These are phyloP conservation scores for Podaxis rugospora DNA, from an alignment of 768 basidiomycete species.

Conservation along the genomic window DNA sequence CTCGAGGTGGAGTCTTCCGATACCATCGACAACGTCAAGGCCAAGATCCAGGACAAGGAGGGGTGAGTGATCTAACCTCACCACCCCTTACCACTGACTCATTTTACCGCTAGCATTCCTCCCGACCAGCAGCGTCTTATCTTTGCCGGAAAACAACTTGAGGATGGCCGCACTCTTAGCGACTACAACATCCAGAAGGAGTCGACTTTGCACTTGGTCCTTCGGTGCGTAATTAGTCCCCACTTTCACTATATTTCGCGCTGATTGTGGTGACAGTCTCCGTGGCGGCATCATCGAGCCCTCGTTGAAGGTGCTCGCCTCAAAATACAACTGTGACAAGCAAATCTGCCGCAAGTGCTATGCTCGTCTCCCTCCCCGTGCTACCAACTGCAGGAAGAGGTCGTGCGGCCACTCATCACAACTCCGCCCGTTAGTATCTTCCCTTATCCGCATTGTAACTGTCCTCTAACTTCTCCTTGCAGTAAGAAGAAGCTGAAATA, in stretches of 20 bases:
- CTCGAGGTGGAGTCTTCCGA: conserved; percentile 97
- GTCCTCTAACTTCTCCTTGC: conserved; percentile 12
- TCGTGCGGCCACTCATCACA: conserved; percentile 88
- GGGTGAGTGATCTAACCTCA: conserved; percentile 30
- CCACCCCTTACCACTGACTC: conserved; percentile 2
- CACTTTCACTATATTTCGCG: background rate
- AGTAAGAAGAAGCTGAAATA: conserved; percentile 98
- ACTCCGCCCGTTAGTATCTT: conserved; percentile 75
- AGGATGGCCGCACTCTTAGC: conserved; percentile 93
- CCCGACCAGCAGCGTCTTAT: conserved; percentile 95
- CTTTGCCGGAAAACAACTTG: conserved; percentile 97
- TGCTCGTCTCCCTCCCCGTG: conserved; percentile 97
- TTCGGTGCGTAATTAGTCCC: conserved; percentile 56
- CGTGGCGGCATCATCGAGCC: conserved; percentile 99
- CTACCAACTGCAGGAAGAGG: conserved; percentile 98
- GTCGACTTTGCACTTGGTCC: conserved; percentile 95
- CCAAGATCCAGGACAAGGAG: conserved; percentile 57
- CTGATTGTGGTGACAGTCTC: conserved; percentile 46
- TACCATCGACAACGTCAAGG: conserved; percentile 96
- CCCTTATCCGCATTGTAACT: background rate
- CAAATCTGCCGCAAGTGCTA: conserved; percentile 99
- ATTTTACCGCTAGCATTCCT: conserved; percentile 56
- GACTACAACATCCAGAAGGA: conserved; percentile 99
- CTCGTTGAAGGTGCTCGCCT: conserved; percentile 93
- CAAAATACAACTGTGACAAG: conserved; percentile 99